Percentiles rank a stretch among this genome's conserved stretches.
Conservation (phyloP, 176 grass and related monocot genomes). For the Bolboschoenus planiculmis region DNA sequence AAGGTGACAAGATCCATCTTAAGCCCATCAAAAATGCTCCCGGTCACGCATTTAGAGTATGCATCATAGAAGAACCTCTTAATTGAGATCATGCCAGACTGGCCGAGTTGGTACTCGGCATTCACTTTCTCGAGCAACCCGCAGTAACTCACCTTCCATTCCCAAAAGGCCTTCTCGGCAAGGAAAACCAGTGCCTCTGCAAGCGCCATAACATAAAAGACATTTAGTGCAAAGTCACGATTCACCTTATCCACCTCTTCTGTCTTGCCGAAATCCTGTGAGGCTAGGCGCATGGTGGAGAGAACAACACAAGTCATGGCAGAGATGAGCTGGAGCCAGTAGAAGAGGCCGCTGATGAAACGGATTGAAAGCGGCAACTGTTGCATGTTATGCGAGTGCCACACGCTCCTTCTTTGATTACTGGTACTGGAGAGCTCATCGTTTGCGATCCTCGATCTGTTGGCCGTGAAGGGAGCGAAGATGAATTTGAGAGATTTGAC, state of each 20-base stretch:
- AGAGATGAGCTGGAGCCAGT: conserved; percentile 58
- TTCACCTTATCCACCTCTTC: conserved; percentile 9
- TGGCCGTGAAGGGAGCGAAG: conserved; percentile 17
- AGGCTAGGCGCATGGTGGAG: conserved; percentile 32
- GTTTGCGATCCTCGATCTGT: background rate
- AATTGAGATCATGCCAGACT: conserved; percentile 33
- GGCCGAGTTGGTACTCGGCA: conserved; percentile 43
- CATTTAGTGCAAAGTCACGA: conserved; percentile 37
- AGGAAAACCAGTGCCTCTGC: conserved; percentile 63
- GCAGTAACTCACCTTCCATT: conserved; percentile 52
- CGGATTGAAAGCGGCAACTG: conserved; percentile 36
- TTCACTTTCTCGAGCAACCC: conserved; percentile 46
- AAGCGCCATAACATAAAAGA: conserved; percentile 55
- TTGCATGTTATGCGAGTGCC: background rate
- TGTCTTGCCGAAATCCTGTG: conserved; percentile 50
- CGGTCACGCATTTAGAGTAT: conserved; percentile 51
- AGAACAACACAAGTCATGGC: conserved; percentile 49
- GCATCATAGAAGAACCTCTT: conserved; percentile 74
- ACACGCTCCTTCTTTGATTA: background rate
- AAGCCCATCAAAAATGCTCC: conserved; percentile 58
- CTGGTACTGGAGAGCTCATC: background rate
- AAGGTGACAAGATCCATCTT: conserved; percentile 63
- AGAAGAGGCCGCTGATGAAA: conserved; percentile 35
- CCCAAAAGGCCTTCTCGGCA: conserved; percentile 55
- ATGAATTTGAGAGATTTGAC: conserved; percentile 47